phyloP scores from a whole-genome alignment of 2,329 filamentous ascomycete species.

The Aspergillus aculeatus region DNA sequence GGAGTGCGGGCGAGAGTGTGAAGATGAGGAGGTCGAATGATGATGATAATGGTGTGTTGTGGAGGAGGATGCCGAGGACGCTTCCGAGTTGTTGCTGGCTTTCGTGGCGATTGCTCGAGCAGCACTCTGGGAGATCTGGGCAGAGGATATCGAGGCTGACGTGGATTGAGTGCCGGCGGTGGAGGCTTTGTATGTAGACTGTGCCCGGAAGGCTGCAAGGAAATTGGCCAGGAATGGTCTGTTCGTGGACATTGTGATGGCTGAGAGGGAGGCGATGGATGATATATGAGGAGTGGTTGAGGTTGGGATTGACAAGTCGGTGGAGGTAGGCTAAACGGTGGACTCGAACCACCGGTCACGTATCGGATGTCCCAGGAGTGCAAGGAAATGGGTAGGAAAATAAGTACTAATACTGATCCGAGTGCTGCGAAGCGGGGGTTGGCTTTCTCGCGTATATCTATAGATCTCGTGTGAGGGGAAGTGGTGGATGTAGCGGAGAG shows the following conservation, averaged over 20 bases:
- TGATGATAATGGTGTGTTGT: slow-evolving; percentile 20
- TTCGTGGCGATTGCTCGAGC: slow-evolving; percentile 52
- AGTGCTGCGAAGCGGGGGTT: neutral
- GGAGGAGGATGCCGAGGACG: slow-evolving; percentile 20
- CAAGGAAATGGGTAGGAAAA: neutral
- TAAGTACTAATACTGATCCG: neutral
- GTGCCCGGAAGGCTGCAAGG: slow-evolving; percentile 65
- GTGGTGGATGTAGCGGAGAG: neutral
- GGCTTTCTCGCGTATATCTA: neutral
- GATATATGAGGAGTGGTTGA: neutral
- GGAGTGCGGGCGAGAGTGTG: slow-evolving; percentile 20
- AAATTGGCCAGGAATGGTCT: slow-evolving; percentile 66
- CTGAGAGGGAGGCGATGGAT: neutral
- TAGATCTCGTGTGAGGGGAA: neutral
- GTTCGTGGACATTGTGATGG: slow-evolving; percentile 60
- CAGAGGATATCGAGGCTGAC: slow-evolving; percentile 39
- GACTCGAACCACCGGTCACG: neutral
- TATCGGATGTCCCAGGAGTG: neutral
- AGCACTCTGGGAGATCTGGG: slow-evolving; percentile 42
- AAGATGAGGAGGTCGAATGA: slow-evolving; percentile 9
- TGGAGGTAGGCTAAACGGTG: neutral
- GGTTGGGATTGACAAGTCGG: neutral
- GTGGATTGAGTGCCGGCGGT: slow-evolving; percentile 35
- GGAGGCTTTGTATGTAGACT: slow-evolving; percentile 60
- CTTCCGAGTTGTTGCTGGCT: slow-evolving; percentile 28